phyloP scores from a whole-genome alignment of 305 asterid genomes.

The Solanum hybrid region DNA sequence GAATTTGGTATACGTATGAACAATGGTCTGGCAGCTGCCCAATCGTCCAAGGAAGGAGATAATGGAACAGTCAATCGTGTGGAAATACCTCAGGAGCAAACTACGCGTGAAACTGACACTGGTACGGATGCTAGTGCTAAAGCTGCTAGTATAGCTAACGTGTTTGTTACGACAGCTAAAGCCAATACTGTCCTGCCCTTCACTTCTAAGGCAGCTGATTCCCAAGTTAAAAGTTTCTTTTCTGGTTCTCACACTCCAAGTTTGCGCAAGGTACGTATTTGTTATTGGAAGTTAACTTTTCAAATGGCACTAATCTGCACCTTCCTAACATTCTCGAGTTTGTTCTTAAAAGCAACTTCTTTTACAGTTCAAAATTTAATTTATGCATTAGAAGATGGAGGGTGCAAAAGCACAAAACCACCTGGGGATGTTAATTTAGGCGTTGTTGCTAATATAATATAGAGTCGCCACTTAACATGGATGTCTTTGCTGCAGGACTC shows the following conservation, averaged over 20 bases:
- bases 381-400: background rate
- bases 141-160: slow-evolving; percentile 22
- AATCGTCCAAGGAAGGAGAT: slow-evolving; percentile 18
- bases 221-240: slow-evolving; percentile 17
- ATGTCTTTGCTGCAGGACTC: slow-evolving; percentile 38
- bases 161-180: slow-evolving; percentile 22
- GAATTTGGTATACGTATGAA: slow-evolving; percentile 28
- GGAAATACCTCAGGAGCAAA: slow-evolving; percentile 22
- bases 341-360: background rate
- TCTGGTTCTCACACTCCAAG: slow-evolving; percentile 8
- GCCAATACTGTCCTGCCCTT: slow-evolving; percentile 18
- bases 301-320: background rate
- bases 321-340: background rate
- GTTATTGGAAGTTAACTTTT: background rate
- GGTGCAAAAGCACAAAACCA: background rate
- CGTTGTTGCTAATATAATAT: background rate
- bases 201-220: slow-evolving; percentile 25
- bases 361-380: background rate
- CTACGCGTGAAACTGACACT: slow-evolving; percentile 23
- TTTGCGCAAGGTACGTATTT: slow-evolving; percentile 12
- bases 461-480: background rate
- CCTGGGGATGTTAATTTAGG: background rate
- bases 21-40: slow-evolving; percentile 18
- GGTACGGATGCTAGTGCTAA: slow-evolving; percentile 20
- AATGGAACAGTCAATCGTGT: slow-evolving; percentile 18